phyloP scores from a whole-genome alignment of 305 asterid species.

The Striga hermonthica region DNA sequence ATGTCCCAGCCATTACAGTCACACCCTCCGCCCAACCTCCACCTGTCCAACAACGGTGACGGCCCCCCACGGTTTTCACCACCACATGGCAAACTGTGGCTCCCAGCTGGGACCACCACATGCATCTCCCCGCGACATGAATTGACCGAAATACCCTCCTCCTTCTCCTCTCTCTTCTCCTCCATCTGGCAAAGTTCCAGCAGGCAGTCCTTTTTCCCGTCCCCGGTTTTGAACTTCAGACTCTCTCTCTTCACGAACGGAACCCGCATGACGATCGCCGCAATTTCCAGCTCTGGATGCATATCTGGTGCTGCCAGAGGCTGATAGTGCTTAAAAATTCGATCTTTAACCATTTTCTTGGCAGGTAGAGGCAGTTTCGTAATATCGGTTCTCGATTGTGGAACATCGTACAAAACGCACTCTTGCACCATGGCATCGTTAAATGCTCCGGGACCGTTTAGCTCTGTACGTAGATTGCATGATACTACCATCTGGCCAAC shows the following conservation, averaged over 20 bases:
- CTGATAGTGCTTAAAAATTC: conserved; percentile 30
- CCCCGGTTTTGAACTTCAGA: conserved; percentile 51
- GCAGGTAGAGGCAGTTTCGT: too few relatives aligned
- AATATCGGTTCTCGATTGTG: conserved; percentile 40
- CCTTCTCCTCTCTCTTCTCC: conserved; percentile 27
- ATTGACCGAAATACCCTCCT: conserved; percentile 30
- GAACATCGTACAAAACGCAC: conserved; percentile 60
- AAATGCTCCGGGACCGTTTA: conserved; percentile 45
- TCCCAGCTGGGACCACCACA: conserved; percentile 81
- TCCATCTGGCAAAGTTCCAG: conserved; percentile 41
- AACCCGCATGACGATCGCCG: conserved; percentile 63
- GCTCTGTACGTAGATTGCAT: conserved; percentile 54
- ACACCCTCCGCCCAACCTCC: conserved; percentile 93
- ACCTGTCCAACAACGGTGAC: conserved; percentile 74
- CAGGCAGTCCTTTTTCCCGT: conserved; percentile 29
- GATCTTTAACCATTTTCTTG: conserved; percentile 21
- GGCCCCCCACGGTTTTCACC: conserved; percentile 60
- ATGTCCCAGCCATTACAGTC: conserved; percentile 99
- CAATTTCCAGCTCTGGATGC: conserved; percentile 65
- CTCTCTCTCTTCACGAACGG: conserved; percentile 75
- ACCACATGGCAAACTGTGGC: conserved; percentile 69
- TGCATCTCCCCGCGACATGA: conserved; percentile 45
- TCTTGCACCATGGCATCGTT: conserved; percentile 75
- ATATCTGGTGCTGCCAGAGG: conserved; percentile 46
- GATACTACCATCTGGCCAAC: conserved; percentile 85